A percentile compares a stretch with the other conserved stretches of the same genome.
These are phyloP conservation scores for Nyssa sinensis DNA, from an alignment of 148 eudicot species.

Conservation along the genomic window DNA sequence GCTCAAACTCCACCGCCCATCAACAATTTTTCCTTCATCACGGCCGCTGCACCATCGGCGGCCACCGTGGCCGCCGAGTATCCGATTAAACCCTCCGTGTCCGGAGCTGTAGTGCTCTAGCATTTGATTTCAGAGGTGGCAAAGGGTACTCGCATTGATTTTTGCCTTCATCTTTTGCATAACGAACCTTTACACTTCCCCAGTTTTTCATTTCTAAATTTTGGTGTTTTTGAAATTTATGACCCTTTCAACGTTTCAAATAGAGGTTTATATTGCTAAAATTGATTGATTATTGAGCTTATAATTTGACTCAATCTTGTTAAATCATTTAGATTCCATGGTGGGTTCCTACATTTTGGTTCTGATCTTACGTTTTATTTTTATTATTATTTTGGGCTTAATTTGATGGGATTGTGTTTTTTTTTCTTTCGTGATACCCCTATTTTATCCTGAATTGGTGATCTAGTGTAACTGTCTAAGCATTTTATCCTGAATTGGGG, in stretches of 20 bases:
- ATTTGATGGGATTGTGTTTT: neutral
- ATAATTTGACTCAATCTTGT: neutral
- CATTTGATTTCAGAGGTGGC: constrained; percentile 52
- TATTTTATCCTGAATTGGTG: neutral
- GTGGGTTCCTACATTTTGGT: neutral
- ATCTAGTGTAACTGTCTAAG: too few species aligned
- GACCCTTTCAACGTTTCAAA: neutral
- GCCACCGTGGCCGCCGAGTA: constrained; percentile 4
- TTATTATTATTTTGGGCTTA: neutral
- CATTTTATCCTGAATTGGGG: neutral
- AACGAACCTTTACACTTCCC: neutral
- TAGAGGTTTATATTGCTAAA: neutral
- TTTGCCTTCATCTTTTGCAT: too few species aligned
- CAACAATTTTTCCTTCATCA: constrained; percentile 10
- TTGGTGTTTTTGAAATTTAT: neutral
- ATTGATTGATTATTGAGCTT: constrained; percentile 8
- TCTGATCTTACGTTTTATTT: neutral
- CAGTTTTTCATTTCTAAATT: neutral
- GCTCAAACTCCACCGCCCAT: constrained; percentile 25
- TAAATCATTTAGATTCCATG: neutral
- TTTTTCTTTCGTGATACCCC: neutral
- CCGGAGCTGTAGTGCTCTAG: constrained; percentile 20
- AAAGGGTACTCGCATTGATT: constrained; percentile 38
- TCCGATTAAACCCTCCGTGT: constrained; percentile 23
- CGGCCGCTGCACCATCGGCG: constrained; percentile 20